phyloP scores from a whole-genome alignment of 2,329 filamentous ascomycete species.

The Claviceps sorghi region DNA sequence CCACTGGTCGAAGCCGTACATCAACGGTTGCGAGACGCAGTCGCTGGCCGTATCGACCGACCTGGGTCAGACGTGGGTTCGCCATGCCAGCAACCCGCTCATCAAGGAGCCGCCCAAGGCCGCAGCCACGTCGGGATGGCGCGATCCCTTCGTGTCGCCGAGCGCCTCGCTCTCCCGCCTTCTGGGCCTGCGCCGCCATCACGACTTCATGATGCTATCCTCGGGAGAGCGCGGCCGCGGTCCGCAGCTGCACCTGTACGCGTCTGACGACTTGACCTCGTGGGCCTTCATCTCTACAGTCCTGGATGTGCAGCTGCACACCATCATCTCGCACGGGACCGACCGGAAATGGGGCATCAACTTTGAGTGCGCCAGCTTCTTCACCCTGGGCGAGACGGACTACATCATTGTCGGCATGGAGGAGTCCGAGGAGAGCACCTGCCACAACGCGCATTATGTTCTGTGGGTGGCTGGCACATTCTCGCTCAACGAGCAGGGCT shows the following conservation, averaged over 20 bases:
- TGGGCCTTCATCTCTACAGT: conserved; percentile 10
- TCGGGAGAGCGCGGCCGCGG: conserved; percentile 10
- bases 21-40: conserved; percentile 28
- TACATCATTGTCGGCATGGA: conserved; percentile 9
- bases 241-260: conserved; percentile 11
- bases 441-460: conserved; percentile 7
- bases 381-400: conserved; percentile 4
- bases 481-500: background rate
- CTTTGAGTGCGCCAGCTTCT: conserved; percentile 13
- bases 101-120: conserved; percentile 9
- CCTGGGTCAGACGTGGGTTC: conserved; percentile 12
- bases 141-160: conserved; percentile 13
- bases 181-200: conserved; percentile 6
- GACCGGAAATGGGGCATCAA: conserved; percentile 6
- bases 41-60: conserved; percentile 26
- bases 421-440: conserved; percentile 6
- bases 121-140: conserved; percentile 12
- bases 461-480: conserved; percentile 7
- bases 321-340: conserved; percentile 3
- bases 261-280: conserved; percentile 8
- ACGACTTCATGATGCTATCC: conserved; percentile 28
- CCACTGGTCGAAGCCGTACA: conserved; percentile 29
- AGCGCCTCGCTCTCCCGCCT: conserved; percentile 10
- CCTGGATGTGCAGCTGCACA: conserved; percentile 5
- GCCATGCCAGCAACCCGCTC: conserved; percentile 11